These are phyloP conservation scores for Candida chauliodis DNA, from an alignment of 805 yeast species.

Conservation along the genomic window DNA sequence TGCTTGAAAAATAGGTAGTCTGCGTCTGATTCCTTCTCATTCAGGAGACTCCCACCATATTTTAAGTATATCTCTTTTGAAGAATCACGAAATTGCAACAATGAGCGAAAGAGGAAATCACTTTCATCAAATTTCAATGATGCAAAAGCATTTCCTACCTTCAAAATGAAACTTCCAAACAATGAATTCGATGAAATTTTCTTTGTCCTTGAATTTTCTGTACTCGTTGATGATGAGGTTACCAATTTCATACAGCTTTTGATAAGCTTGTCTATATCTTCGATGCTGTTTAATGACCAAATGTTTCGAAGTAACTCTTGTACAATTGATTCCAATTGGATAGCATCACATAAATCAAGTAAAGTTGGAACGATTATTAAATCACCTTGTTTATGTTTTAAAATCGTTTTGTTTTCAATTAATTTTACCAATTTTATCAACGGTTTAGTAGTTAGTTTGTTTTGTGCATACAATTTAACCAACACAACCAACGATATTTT, in stretches of 20 bases:
- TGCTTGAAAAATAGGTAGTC: constrained; percentile 15
- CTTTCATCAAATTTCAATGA: constrained; percentile 37
- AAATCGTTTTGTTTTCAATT: constrained; percentile 24
- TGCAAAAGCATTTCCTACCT: constrained; percentile 28
- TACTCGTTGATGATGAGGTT: neutral
- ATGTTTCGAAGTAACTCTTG: constrained; percentile 31
- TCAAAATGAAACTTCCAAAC: constrained; percentile 32
- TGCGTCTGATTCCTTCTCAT: neutral
- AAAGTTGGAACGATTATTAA: constrained; percentile 29
- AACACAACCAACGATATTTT: constrained; percentile 49
- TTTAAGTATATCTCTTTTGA: constrained; percentile 19
- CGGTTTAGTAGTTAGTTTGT: constrained; percentile 21
- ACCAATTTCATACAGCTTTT: constrained; percentile 1
- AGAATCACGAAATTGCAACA: constrained; percentile 31
- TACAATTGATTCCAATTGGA: constrained; percentile 15
- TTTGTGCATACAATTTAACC: constrained; percentile 20
- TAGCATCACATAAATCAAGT: constrained; percentile 21
- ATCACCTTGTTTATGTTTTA: constrained; percentile 16
- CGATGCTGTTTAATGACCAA: constrained; percentile 50
- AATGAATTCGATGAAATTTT: constrained; percentile 18
- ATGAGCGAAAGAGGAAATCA: constrained; percentile 27
- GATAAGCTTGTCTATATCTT: constrained; percentile 33
- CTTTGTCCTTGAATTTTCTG: neutral
- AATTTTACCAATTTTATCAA: constrained; percentile 41
- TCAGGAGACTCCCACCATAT: constrained; percentile 10